Evolutionary conservation across 78 protist species (phyloP).

Genomic region (Dictyostelium firmibasis): DNA sequence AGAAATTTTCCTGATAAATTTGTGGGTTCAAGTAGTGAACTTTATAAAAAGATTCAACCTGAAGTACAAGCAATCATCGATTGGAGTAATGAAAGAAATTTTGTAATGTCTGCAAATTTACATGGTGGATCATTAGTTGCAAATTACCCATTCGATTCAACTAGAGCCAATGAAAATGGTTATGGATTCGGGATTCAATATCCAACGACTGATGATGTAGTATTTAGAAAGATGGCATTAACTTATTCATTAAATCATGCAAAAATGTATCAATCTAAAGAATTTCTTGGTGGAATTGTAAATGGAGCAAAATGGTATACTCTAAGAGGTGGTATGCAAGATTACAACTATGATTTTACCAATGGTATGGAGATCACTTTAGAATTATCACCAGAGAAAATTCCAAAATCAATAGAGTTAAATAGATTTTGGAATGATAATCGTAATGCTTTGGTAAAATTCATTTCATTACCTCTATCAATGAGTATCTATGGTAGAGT

Average conservation of each 20-base stretch:
- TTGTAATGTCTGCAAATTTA: slow-evolving; percentile 81
- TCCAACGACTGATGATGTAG: slow-evolving; percentile 78
- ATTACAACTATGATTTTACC: slow-evolving; percentile 75
- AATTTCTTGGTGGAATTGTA: slow-evolving; percentile 76
- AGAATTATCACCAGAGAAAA: slow-evolving; percentile 78
- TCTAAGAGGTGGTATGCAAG: slow-evolving; percentile 88
- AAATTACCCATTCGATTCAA: slow-evolving; percentile 72
- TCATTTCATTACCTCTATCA: not conserved
- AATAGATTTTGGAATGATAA: slow-evolving; percentile 73
- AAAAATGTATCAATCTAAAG: slow-evolving; percentile 21
- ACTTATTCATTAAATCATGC: slow-evolving; percentile 50
- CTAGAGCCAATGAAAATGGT: not conserved
- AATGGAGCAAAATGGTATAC: slow-evolving; percentile 91
- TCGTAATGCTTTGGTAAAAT: slow-evolving; percentile 31
- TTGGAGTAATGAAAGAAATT: slow-evolving; percentile 62
- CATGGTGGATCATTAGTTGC: slow-evolving; percentile 91
- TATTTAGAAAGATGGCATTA: slow-evolving; percentile 77
- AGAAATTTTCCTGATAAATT: slow-evolving; percentile 86
- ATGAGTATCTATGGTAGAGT: slow-evolving; percentile 57
- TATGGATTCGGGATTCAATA: slow-evolving; percentile 24
- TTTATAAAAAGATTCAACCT: slow-evolving; percentile 24
- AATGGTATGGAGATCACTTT: slow-evolving; percentile 85
- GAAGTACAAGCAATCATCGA: slow-evolving; percentile 75
- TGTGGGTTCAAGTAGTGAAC: not conserved
- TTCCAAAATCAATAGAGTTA: slow-evolving; percentile 41